Base-by-base conservation (phyloP, 345 rosid species). In the Moricandia arvensis region DNA sequence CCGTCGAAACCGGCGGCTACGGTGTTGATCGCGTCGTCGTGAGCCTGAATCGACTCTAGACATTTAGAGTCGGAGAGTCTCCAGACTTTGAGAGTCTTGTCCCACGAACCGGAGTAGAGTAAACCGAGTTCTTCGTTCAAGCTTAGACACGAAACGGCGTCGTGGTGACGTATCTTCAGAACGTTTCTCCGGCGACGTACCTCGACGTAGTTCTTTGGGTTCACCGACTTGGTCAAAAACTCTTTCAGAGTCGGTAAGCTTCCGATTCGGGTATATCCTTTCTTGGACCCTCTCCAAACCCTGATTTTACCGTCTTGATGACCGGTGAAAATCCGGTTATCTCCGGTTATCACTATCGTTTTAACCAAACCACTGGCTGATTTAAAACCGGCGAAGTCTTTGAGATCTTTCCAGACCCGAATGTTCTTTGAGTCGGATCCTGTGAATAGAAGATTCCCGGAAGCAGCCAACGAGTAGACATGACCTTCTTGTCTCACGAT, bases 361-460 rank as follows among this genome's bases (percentile, higher is more conserved):
- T 86, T 86, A 2, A 86, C 87, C 63, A 89, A 79, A 0, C 94
- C 94, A 8, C 91, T 86, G 33, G 49, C 75, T 26, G 90, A 79
- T 75, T 87, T 89, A 54, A 89, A 89, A 3, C 95, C 91, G 0
- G 89, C 2, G 43, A 80, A 71, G 13, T 89, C 90, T 63, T 83
- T 78, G 37, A 87, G 68, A 37, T 87, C 83, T 80, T 80, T 87
- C 95, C 95, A 89, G 0, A 87, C 90, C 1, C 91, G 84, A 30
- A 89, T 85, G 84, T 89, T 89, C 79, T 82, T 87, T 57, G 91
- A 86, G 27, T 86, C 91, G 0, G 95, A 87, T 8, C 95, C 95
- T 0, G 95, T 89, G 73, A 85, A 89, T 3, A 89, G 61, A 67
- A 89, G 81, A 57, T 86, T 83, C 1, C 90, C 87, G 0, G 69